phyloP scores from a whole-genome alignment of 208 protist genomes.

The Wallacemonas sp. region DNA sequence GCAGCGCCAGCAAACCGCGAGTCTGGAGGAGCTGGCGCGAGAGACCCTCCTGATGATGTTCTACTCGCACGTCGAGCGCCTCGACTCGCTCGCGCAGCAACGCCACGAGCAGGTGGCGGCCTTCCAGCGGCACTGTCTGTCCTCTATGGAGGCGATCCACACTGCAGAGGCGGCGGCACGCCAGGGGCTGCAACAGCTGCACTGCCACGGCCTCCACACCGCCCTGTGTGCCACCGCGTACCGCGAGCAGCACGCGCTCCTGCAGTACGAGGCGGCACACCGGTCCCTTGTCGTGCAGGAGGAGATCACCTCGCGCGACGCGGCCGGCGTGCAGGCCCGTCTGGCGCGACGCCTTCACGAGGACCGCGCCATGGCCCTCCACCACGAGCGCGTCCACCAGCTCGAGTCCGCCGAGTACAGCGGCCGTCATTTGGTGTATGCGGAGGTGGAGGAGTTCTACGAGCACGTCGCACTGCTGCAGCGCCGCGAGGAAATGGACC shows the following conservation, averaged over 20 bases:
- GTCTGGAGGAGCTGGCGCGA: constrained; percentile 27
- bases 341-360: constrained; percentile 35
- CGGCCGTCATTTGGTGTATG: constrained; percentile 36
- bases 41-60: constrained; percentile 28
- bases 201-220: constrained; percentile 11
- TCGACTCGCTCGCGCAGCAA: constrained; percentile 11
- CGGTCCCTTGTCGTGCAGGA: constrained; percentile 37
- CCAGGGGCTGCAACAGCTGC: constrained; percentile 2
- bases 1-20: constrained; percentile 2
- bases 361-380: constrained; percentile 37
- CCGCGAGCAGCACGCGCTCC: constrained; percentile 21
- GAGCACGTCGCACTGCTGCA: constrained; percentile 23
- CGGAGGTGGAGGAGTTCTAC: constrained; percentile 34
- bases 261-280: constrained; percentile 32
- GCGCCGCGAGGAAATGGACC: constrained; percentile 38
- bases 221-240: constrained; percentile 21
- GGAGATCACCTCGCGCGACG: constrained; percentile 38
- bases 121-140: constrained; percentile 23
- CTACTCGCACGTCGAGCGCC: constrained; percentile 9
- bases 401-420: constrained; percentile 42
- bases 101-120: constrained; percentile 17
- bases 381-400: constrained; percentile 40
- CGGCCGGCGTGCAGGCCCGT: constrained; percentile 22
- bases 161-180: constrained; percentile 24
- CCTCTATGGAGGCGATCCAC: constrained; percentile 14